Conservation (phyloP, 2,329 filamentous ascomycete species). For the Penicillium thymicola region DNA sequence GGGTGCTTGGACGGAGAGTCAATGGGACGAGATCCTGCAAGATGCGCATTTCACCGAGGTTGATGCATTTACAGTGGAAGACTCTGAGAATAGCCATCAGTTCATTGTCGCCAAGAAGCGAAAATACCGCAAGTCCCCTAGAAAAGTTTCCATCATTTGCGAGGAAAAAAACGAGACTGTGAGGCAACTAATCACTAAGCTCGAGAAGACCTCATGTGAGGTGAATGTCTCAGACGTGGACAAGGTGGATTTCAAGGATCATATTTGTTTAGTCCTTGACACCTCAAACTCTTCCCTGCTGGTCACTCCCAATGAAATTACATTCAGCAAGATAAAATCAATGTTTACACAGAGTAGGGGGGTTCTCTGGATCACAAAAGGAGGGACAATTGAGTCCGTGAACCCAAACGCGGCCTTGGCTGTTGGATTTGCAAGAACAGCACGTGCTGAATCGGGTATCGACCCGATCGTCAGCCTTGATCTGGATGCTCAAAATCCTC, state of each 20-base stretch:
- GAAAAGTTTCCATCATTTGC: slow-evolving; percentile 12
- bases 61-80: neutral
- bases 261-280: slow-evolving; percentile 22
- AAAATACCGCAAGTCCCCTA: neutral
- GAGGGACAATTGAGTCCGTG: slow-evolving; percentile 8
- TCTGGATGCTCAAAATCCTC: slow-evolving; percentile 12
- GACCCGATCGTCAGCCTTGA: slow-evolving; percentile 25
- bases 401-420: slow-evolving; percentile 19
- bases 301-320: neutral
- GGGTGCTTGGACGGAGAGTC: neutral
- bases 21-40: neutral
- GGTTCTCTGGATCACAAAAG: slow-evolving; percentile 25
- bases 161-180: neutral
- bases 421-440: slow-evolving; percentile 26
- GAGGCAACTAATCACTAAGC: neutral
- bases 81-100: neutral
- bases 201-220: neutral
- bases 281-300: slow-evolving; percentile 3
- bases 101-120: slow-evolving; percentile 3
- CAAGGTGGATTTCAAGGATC: slow-evolving; percentile 8
- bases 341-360: slow-evolving; percentile 17
- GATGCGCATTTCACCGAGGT: slow-evolving; percentile 1
- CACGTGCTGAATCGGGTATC: slow-evolving; percentile 26
- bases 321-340: slow-evolving; percentile 14
- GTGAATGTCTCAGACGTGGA: slow-evolving; percentile 7